These are phyloP conservation scores for Cantharellus anzutake DNA, from an alignment of 768 basidiomycete genomes.

Conservation along the genomic window DNA sequence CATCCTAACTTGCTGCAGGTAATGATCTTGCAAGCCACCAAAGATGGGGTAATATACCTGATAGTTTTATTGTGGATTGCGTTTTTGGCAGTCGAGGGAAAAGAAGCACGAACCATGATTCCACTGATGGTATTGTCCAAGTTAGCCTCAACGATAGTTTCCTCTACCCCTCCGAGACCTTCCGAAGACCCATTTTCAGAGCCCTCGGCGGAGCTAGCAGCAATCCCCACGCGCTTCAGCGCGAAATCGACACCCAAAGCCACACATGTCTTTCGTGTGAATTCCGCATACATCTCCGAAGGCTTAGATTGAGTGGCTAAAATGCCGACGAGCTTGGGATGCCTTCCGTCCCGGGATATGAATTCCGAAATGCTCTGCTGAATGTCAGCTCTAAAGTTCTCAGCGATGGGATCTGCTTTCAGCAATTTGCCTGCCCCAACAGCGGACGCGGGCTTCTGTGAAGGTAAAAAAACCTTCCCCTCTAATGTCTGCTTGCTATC, in stretches of 20 bases:
- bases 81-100: not conserved
- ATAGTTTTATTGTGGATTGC: not conserved
- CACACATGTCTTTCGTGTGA: constrained; percentile 80
- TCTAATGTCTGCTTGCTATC: no score
- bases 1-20: constrained; percentile 66
- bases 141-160: constrained; percentile 91
- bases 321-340: constrained; percentile 76
- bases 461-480: no score
- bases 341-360: not conserved
- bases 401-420: constrained; percentile 60
- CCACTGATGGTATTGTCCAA: constrained; percentile 71
- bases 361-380: constrained; percentile 14
- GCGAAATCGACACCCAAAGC: constrained; percentile 77
- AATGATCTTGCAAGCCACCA: constrained; percentile 77
- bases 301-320: constrained; percentile 69
- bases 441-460: no score
- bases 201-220: constrained; percentile 25
- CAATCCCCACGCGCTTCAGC: constrained; percentile 50
- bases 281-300: constrained; percentile 70
- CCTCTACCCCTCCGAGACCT: constrained; percentile 68
- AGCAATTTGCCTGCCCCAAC: constrained; percentile 32
- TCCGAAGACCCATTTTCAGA: constrained; percentile 17
- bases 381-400: constrained; percentile 52
- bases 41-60: constrained; percentile 96
- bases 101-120: constrained; percentile 57